Evolutionary conservation across 2,329 filamentous ascomycete genomes (phyloP), one percentile per base, ranked within the genome.

Genomic region (Elsinoe perseae): DNA sequence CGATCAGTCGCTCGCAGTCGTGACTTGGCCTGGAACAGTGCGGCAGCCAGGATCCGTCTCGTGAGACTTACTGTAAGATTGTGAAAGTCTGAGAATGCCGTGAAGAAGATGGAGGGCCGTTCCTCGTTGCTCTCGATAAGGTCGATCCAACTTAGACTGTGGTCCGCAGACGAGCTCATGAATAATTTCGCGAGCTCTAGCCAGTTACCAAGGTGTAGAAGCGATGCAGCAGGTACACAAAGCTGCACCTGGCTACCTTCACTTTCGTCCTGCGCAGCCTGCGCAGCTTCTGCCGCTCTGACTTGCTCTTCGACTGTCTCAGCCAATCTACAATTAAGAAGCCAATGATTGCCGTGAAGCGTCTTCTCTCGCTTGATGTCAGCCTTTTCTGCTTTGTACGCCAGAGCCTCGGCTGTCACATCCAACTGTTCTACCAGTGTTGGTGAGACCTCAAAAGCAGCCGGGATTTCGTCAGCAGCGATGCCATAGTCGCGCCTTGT

Each of bases 61-160:
- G 87, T 91, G 12, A 93, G 62, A 54, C 80, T 86, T 1, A 86
- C 68, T 0, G 80, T 75, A 1, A 95, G 69, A 7, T 80, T 80
- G 64, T 90, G 78, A 43, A 95, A 85, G 62, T 93, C 88, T 4
- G 81, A 77, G n/a, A 95, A 77, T 0, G 87, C 83, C 1, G 87
- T 90, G 5, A 83, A 80, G 62, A 86, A 83, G 20, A 95, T 80
- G 0, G 85, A 82, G 0, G 90, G 90, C 2, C 74, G 74, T 56
- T 80, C 77, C 2, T 79, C 50, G 21, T 61, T 57, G 9, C 61
- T 50, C 1, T 54, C 76, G 18, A 78, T 77, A 6, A 87, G 63
- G 36, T 74, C 75, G 30, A 73, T 74, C 88, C 87, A 95, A 65
- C 88, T 90, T 56, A 81, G 77, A 55, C 82, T 80, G 10, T 76